Evolutionary conservation across 345 rosid species (phyloP).

Genomic region (Populus nigra): DNA sequence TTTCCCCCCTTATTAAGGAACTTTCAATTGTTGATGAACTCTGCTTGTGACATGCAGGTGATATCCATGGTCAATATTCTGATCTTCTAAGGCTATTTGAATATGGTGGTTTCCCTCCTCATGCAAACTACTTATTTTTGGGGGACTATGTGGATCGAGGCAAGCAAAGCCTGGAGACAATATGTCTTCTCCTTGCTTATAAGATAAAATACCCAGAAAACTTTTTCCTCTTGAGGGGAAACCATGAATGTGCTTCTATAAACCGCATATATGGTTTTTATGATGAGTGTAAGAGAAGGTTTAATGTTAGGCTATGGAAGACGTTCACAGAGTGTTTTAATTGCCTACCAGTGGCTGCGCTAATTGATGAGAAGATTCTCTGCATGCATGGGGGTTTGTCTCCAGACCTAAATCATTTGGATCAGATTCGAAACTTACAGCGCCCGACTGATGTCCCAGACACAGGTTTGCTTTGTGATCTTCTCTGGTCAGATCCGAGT

Average conservation of each 20-base stretch:
- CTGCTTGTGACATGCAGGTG: slow-evolving; percentile 52
- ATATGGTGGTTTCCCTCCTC: slow-evolving; percentile 79
- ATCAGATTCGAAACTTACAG: slow-evolving; percentile 59
- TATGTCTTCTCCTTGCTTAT: slow-evolving; percentile 81
- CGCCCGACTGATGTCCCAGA: slow-evolving; percentile 82
- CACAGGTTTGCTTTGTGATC: slow-evolving; percentile 79
- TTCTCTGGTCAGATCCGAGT: slow-evolving; percentile 86
- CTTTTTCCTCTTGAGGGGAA: slow-evolving; percentile 81
- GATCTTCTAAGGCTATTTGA: slow-evolving; percentile 84
- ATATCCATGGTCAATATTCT: slow-evolving; percentile 83
- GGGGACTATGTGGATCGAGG: slow-evolving; percentile 93
- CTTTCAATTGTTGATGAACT: slow-evolving; percentile 2
- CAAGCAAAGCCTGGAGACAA: slow-evolving; percentile 86
- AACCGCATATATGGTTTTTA: slow-evolving; percentile 87
- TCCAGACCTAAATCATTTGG: slow-evolving; percentile 61
- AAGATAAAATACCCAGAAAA: slow-evolving; percentile 78
- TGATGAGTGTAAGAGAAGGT: slow-evolving; percentile 81
- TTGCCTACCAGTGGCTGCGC: slow-evolving; percentile 85
- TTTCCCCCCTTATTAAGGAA: background rate
- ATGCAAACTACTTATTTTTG: slow-evolving; percentile 69
- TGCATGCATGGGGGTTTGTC: slow-evolving; percentile 95
- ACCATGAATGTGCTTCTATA: slow-evolving; percentile 84
- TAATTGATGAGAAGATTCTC: slow-evolving; percentile 79
- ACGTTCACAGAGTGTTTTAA: slow-evolving; percentile 77
- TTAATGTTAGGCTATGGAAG: slow-evolving; percentile 75